Percentiles rank a stretch among this genome's conserved stretches.
phyloP scores from a whole-genome alignment of 108 stramenopile genomes.

The Pseudonitzschia multiseries region DNA sequence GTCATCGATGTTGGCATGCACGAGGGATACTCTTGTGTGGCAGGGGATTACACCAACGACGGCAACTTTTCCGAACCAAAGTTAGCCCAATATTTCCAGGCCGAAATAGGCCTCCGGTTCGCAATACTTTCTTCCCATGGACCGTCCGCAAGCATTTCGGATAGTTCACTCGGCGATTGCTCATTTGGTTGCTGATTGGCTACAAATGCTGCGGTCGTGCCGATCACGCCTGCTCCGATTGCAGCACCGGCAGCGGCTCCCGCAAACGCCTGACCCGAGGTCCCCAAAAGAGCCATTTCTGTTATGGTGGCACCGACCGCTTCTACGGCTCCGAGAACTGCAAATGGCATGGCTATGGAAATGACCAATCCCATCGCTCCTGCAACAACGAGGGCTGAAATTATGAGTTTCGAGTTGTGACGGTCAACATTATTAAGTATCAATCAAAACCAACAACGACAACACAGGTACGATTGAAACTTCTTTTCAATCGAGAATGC shows the following conservation, averaged over 20 bases:
- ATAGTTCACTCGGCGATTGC: conserved; percentile 1
- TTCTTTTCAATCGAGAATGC: neutral
- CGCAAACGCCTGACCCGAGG: conserved; percentile 21
- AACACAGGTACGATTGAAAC: neutral
- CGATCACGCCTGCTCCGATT: conserved; percentile 25
- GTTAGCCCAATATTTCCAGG: conserved; percentile 15
- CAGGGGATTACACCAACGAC: neutral
- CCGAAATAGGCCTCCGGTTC: conserved; percentile 25
- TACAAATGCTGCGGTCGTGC: conserved; percentile 18
- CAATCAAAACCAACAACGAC: neutral
- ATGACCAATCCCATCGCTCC: conserved; percentile 25
- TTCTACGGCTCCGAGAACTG: conserved; percentile 29
- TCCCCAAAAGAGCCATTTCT: conserved; percentile 18
- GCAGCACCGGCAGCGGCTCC: conserved; percentile 19
- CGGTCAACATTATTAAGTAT: neutral
- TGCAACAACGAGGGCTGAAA: conserved; percentile 4
- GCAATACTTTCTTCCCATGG: neutral
- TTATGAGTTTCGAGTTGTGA: neutral
- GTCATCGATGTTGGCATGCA: too few species aligned
- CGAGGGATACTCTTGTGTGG: too few species aligned
- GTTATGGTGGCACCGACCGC: conserved; percentile 22
- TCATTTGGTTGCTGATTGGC: neutral
- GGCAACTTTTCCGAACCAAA: neutral
- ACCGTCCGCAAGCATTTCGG: neutral
- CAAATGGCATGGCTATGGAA: conserved; percentile 34